Percentiles rank a stretch among this genome's conserved stretches.
Evolutionary conservation across 2,329 filamentous ascomycete species (phyloP).

Genomic region (Canariomyces notabilis): DNA sequence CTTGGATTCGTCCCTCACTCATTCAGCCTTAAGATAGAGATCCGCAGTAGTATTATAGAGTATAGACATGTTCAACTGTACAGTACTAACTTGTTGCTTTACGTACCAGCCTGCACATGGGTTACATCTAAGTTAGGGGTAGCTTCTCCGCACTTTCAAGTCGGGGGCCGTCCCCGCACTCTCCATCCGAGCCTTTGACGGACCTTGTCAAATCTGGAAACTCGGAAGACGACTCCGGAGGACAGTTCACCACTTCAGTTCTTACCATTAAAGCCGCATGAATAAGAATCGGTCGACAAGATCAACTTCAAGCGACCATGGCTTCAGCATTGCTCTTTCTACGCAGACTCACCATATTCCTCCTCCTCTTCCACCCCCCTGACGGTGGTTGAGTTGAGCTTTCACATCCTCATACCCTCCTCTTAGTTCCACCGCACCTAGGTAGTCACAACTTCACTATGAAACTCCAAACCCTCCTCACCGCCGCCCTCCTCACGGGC

Average conservation of each 20-base stretch:
- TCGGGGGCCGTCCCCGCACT: constrained; percentile 3
- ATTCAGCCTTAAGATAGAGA: no score
- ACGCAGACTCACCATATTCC: not conserved
- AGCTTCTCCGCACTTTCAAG: not conserved
- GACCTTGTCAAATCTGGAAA: constrained; percentile 26
- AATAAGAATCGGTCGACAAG: constrained; percentile 15
- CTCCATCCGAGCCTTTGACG: constrained; percentile 11
- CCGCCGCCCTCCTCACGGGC: constrained; percentile 26
- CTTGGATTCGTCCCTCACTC: no score
- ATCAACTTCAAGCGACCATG: not conserved
- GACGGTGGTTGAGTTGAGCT: not conserved
- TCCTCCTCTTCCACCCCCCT: not conserved
- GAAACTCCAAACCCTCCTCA: constrained; percentile 21
- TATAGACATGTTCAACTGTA: no score
- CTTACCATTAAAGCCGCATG: constrained; percentile 7
- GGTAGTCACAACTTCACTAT: constrained; percentile 16
- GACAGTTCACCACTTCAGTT: constrained; percentile 26
- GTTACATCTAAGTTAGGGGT: not conserved
- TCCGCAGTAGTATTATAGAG: no score
- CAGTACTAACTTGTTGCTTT: no score
- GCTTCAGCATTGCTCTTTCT: not conserved
- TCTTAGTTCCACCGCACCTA: no score
- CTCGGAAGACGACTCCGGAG: constrained; percentile 26
- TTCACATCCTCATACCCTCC: no score
- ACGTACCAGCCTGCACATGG: not conserved